Conservation (phyloP, 805 yeast genomes). For the Candida chilensis region DNA sequence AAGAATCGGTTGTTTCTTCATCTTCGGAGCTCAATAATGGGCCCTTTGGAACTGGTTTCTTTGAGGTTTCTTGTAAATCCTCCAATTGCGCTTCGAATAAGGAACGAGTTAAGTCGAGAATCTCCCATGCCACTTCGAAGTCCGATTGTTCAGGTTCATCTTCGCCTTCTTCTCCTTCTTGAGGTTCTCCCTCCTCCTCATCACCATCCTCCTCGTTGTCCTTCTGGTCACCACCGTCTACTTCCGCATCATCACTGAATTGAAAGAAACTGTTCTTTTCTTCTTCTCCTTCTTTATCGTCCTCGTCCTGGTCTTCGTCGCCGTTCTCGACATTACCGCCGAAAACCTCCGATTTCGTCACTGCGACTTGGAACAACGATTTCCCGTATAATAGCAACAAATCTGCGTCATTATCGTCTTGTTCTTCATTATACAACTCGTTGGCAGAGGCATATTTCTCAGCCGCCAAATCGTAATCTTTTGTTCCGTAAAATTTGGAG, state of each 20-base stretch:
- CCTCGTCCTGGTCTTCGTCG: constrained; percentile 11
- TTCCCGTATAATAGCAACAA: constrained; percentile 70
- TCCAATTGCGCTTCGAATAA: constrained; percentile 41
- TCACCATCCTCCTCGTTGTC: constrained; percentile 18
- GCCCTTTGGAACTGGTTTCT: constrained; percentile 2
- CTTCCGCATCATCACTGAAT: constrained; percentile 24
- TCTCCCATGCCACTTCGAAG: constrained; percentile 85
- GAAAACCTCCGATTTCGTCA: constrained; percentile 63
- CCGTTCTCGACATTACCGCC: constrained; percentile 34
- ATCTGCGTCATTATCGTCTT: constrained; percentile 63
- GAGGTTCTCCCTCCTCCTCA: constrained; percentile 10
- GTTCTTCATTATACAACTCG: constrained; percentile 35
- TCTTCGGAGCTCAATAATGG: constrained; percentile 22
- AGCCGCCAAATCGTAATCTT: constrained; percentile 60
- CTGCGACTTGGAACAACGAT: constrained; percentile 71
- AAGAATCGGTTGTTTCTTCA: constrained; percentile 20
- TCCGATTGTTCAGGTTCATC: constrained; percentile 47
- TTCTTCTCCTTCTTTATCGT: constrained; percentile 6
- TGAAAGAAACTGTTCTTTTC: constrained; percentile 16
- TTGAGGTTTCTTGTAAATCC: constrained; percentile 5
- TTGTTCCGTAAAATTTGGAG: constrained; percentile 52
- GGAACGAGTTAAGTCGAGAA: constrained; percentile 69
- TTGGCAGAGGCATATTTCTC: constrained; percentile 71
- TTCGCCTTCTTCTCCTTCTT: constrained; percentile 8
- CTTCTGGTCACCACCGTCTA: constrained; percentile 22